phyloP scores from a whole-genome alignment of 495 filamentous ascomycete genomes.

The Xylaria nigripes region DNA sequence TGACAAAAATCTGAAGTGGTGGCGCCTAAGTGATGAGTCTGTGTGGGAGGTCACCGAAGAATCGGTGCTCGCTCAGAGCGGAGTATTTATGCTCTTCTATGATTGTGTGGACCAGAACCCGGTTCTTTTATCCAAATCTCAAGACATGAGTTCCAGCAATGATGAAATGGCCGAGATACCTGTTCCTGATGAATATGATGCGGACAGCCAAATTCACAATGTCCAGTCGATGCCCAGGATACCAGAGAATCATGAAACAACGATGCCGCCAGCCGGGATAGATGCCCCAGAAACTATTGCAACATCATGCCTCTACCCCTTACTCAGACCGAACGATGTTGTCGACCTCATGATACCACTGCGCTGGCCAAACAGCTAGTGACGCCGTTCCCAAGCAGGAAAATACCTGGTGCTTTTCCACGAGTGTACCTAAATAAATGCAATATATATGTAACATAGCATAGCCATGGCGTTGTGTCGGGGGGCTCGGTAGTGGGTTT shows the following conservation, averaged over 20 bases:
- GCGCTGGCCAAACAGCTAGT: conserved; percentile 15
- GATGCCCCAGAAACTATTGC: background rate
- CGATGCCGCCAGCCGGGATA: background rate
- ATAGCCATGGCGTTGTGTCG: conserved; percentile 5
- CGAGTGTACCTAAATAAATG: conserved; percentile 4
- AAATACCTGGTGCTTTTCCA: background rate
- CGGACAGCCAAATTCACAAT: background rate
- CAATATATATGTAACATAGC: conserved; percentile 2
- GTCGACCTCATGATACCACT: conserved; percentile 22
- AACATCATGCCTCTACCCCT: conserved; percentile 13
- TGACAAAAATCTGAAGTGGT: conserved; percentile 53
- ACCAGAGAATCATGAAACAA: background rate
- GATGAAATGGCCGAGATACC: background rate
- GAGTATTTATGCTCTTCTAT: conserved; percentile 94
- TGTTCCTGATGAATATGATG: background rate
- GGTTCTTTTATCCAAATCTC: conserved; percentile 16
- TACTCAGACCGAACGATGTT: conserved; percentile 12
- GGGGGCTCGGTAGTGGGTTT: background rate
- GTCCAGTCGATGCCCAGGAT: background rate
- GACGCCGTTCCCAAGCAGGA: background rate
- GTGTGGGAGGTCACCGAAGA: conserved; percentile 66
- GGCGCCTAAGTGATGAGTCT: conserved; percentile 77
- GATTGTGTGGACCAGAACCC: conserved; percentile 51
- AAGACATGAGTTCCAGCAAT: background rate
- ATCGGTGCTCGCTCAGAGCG: conserved; percentile 66